phyloP scores from a whole-genome alignment of 2,329 filamentous ascomycete species.

The Trichoderma koningii region DNA sequence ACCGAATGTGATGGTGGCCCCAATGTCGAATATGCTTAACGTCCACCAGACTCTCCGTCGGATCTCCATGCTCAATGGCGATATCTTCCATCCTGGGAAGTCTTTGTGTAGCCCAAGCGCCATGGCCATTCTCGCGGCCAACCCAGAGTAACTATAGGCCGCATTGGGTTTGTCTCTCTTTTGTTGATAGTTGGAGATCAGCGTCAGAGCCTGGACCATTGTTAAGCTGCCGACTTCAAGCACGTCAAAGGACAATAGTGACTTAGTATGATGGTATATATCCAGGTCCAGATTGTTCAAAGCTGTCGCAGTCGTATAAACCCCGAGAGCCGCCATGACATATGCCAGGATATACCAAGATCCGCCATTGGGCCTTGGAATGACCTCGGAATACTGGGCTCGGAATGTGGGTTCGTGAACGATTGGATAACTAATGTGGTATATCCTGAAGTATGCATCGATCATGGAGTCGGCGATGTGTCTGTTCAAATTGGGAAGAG shows the following conservation, averaged over 20 bases:
- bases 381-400: slow-evolving; percentile 40
- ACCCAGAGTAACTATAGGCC: slow-evolving; percentile 54
- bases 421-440: slow-evolving; percentile 50
- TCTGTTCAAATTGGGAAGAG: slow-evolving; percentile 40
- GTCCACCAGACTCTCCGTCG: slow-evolving; percentile 44
- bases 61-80: slow-evolving; percentile 41
- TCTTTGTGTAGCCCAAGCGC: slow-evolving; percentile 54
- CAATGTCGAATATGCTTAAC: slow-evolving; percentile 49
- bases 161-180: slow-evolving; percentile 55
- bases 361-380: slow-evolving; percentile 37
- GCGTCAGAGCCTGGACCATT: slow-evolving; percentile 48
- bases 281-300: slow-evolving; percentile 34
- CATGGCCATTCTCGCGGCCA: slow-evolving; percentile 53
- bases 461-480: slow-evolving; percentile 41
- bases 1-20: slow-evolving; percentile 51
- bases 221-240: slow-evolving; percentile 50
- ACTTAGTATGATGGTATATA: slow-evolving; percentile 37
- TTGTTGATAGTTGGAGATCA: slow-evolving; percentile 53
- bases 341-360: slow-evolving; percentile 39
- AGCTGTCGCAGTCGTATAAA: slow-evolving; percentile 37
- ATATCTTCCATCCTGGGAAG: slow-evolving; percentile 39
- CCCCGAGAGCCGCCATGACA: slow-evolving; percentile 43
- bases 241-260: slow-evolving; percentile 45
- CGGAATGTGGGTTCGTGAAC: slow-evolving; percentile 51
- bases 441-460: slow-evolving; percentile 47